A percentile compares a stretch with the other conserved stretches of the same genome.
Conservation (phyloP, 495 filamentous ascomycete species). For the Talaromyces liani region DNA sequence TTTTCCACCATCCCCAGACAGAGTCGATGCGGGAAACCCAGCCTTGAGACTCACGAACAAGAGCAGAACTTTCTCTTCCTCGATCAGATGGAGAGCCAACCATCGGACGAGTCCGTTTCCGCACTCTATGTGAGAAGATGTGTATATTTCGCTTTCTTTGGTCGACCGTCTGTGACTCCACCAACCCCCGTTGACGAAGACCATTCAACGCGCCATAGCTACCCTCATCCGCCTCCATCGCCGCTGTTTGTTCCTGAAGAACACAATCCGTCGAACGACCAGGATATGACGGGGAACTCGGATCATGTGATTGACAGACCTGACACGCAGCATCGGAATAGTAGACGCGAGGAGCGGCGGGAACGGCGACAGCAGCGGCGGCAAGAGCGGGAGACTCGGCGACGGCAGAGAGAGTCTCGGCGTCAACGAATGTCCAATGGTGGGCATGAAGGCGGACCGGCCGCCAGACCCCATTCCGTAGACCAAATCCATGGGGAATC, state of each 20-base stretch:
- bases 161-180: neutral
- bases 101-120: neutral
- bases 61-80: neutral
- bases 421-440: neutral
- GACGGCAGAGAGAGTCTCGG: neutral
- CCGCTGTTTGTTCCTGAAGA: neutral
- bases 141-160: neutral
- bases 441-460: neutral
- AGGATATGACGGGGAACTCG: neutral
- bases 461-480: neutral
- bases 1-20: neutral
- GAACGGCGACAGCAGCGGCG: neutral
- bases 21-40: neutral
- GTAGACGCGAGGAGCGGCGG: neutral
- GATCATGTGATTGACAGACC: neutral
- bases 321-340: neutral
- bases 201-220: too few relatives aligned
- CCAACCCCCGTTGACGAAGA: neutral
- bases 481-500: neutral
- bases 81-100: neutral
- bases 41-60: neutral
- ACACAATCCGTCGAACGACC: too few relatives aligned
- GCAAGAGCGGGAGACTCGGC: neutral
- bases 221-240: neutral
- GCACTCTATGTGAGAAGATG: neutral